Evolutionary conservation across 495 filamentous ascomycete genomes (phyloP).

Genomic region (Penicillium silybi): DNA sequence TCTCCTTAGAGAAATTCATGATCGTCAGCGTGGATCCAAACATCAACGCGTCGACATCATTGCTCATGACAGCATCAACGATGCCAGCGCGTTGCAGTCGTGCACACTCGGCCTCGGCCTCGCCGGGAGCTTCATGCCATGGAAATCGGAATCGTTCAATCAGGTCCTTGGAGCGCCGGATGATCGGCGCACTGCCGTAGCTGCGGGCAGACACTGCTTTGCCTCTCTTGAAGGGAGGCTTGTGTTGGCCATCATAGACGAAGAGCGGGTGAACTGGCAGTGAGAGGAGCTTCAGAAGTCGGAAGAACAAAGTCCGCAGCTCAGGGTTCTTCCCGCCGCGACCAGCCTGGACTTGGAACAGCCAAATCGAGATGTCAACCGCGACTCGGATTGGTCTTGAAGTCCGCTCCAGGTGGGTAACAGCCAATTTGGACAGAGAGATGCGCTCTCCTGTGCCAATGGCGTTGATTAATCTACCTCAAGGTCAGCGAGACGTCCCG

Average conservation of each 20-base stretch:
- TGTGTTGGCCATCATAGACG: constrained; percentile 89
- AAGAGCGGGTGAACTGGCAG: constrained; percentile 85
- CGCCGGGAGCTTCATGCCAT: constrained; percentile 83
- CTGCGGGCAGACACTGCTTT: constrained; percentile 35
- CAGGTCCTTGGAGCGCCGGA: constrained; percentile 65
- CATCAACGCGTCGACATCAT: constrained; percentile 98
- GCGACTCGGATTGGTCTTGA: constrained; percentile 78
- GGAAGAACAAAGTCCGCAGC: constrained; percentile 87
- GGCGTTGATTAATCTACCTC: constrained; percentile 74
- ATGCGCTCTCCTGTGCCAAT: constrained; percentile 77
- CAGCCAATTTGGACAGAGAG: constrained; percentile 78
- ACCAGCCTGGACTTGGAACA: constrained; percentile 86
- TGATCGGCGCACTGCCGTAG: constrained; percentile 49
- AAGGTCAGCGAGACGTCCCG: constrained; percentile 13
- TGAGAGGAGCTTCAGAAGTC: constrained; percentile 76
- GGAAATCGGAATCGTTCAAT: constrained; percentile 83
- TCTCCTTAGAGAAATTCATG: constrained; percentile 80
- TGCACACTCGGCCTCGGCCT: constrained; percentile 96
- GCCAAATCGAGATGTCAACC: constrained; percentile 96
- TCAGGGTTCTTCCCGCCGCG: constrained; percentile 88
- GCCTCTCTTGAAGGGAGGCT: constrained; percentile 88
- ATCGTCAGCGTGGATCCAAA: constrained; percentile 80
- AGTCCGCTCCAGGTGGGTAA: constrained; percentile 65
- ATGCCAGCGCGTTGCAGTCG: constrained; percentile 76
- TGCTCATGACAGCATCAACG: constrained; percentile 92